These are phyloP conservation scores for Chlorella variabilis DNA, from an alignment of 163 green algal species.

Conservation along the genomic window DNA sequence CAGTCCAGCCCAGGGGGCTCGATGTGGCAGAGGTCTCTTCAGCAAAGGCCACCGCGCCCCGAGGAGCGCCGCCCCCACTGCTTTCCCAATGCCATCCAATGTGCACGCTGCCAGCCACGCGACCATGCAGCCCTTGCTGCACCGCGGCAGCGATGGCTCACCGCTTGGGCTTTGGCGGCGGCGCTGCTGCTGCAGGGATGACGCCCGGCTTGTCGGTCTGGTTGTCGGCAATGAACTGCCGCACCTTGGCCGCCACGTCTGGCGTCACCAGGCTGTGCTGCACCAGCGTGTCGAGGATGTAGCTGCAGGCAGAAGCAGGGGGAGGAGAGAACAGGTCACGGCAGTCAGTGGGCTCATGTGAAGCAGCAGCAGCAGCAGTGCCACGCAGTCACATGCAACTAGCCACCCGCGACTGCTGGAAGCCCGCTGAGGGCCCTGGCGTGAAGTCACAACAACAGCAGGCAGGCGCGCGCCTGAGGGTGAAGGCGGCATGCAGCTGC, in stretches of 20 bases:
- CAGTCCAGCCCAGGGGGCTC: neutral
- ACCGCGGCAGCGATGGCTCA: slow-evolving; percentile 7
- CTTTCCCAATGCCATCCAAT: slow-evolving; percentile 28
- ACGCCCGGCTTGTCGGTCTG: slow-evolving; percentile 72
- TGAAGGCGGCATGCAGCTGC: slow-evolving; percentile 92
- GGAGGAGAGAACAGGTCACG: no score
- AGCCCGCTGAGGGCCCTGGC: no score
- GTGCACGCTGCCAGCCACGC: no score
- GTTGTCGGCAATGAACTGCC: slow-evolving; percentile 92
- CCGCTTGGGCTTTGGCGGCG: slow-evolving; percentile 53
- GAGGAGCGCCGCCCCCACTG: slow-evolving; percentile 9
- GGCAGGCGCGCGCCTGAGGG: slow-evolving; percentile 51
- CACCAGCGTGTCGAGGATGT: slow-evolving; percentile 86
- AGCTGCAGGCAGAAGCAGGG: slow-evolving; percentile 88
- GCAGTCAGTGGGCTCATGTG: no score
- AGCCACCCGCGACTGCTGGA: no score
- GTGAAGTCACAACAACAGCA: no score
- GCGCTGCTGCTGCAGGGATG: slow-evolving; percentile 34
- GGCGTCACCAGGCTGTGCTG: slow-evolving; percentile 74
- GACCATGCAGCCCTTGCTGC: neutral
- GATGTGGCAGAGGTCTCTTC: slow-evolving; percentile 29
- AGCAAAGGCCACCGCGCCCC: slow-evolving; percentile 14
- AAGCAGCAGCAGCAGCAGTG: neutral
- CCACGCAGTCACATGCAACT: no score
- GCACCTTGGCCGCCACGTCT: slow-evolving; percentile 75